A percentile compares a stretch with the other conserved stretches of the same genome.
These are phyloP conservation scores for Poa pratensis DNA, from an alignment of 176 grass and related monocot genomes.

Conservation along the genomic window DNA sequence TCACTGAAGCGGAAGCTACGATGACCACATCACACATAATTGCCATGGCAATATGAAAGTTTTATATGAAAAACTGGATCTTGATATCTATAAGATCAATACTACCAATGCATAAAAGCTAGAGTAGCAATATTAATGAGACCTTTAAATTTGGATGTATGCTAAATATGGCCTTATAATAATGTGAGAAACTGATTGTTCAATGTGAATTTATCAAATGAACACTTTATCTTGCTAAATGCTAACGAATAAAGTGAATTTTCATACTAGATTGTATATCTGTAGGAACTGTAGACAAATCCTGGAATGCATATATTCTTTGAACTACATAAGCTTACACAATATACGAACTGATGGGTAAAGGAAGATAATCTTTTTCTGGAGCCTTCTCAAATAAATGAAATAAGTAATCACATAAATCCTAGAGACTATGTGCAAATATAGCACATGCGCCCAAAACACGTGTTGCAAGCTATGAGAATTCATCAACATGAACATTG, in stretches of 20 bases:
- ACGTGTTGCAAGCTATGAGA: neutral
- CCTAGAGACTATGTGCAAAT: no score
- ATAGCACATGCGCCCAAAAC: neutral
- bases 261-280: slow-evolving; percentile 1
- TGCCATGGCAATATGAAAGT: neutral
- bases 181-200: neutral
- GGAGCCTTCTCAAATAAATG: neutral
- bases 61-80: neutral
- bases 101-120: neutral
- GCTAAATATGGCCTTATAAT: neutral
- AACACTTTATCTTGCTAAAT: neutral
- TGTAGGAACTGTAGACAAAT: neutral
- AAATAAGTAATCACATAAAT: neutral
- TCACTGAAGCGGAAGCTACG: neutral
- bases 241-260: neutral
- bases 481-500: neutral
- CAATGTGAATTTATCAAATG: neutral
- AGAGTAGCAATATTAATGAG: neutral
- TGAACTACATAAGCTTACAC: neutral
- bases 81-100: neutral
- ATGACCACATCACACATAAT: neutral
- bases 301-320: neutral
- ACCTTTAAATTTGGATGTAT: neutral
- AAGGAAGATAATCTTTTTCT: neutral
- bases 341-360: neutral